Evolutionary conservation across 2,329 filamentous ascomycete species (phyloP).

Genomic region (Zasmidium angulare): DNA sequence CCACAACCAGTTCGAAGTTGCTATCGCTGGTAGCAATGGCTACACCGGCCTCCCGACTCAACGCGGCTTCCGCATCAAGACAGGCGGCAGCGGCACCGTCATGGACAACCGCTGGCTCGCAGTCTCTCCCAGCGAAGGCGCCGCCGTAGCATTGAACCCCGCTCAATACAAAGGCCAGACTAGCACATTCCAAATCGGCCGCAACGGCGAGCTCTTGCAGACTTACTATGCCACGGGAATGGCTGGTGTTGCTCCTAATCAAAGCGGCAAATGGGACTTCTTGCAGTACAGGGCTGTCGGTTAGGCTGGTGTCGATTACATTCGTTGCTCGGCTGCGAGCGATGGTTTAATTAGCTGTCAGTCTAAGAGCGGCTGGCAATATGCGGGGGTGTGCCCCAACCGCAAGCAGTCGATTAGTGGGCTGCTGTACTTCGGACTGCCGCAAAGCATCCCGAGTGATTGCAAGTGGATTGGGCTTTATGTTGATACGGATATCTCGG

Average conservation of each 20-base stretch:
- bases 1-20: slow-evolving; percentile 38
- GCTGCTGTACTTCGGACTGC: slow-evolving; percentile 13
- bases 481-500: too few relatives aligned
- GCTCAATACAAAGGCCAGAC: slow-evolving; percentile 10
- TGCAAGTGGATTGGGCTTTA: neutral
- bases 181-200: slow-evolving; percentile 12
- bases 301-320: slow-evolving; percentile 10
- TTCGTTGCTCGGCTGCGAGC: slow-evolving; percentile 13
- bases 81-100: slow-evolving; percentile 5
- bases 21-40: slow-evolving; percentile 44
- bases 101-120: slow-evolving; percentile 24
- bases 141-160: slow-evolving; percentile 13
- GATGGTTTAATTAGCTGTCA: slow-evolving; percentile 9
- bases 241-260: slow-evolving; percentile 14
- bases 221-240: slow-evolving; percentile 13
- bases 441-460: slow-evolving; percentile 9
- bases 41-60: slow-evolving; percentile 8
- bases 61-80: slow-evolving; percentile 9
- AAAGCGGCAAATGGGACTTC: slow-evolving; percentile 9
- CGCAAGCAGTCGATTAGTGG: slow-evolving; percentile 14
- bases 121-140: slow-evolving; percentile 12
- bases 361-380: slow-evolving; percentile 15
- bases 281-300: slow-evolving; percentile 11
- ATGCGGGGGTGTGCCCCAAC: slow-evolving; percentile 14
- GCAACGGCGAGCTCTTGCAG: slow-evolving; percentile 14